Evolutionary conservation across 148 eudicot species (phyloP), one percentile per base, ranked within the genome.

Genomic region (Oxyria digyna): DNA sequence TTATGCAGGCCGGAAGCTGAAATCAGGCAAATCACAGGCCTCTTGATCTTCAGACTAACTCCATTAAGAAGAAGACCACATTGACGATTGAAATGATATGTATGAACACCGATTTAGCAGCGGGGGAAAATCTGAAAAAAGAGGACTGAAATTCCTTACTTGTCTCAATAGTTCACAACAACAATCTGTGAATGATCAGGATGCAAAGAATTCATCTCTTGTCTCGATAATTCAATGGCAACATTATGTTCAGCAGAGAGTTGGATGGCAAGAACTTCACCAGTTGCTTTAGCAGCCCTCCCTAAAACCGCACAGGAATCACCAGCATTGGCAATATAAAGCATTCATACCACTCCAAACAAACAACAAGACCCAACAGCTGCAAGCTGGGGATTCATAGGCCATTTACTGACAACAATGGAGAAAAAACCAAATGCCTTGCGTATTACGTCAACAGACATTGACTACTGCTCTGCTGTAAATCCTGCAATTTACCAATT

Each of bases 231-330:
- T 71, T 76, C 79, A 15, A 71, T 67, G 68, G 71, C 59, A 37
- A 67, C 79, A 57, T 76, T 76, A 43, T 76, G 79, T 26, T 76
- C 79, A 21, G 79, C 71, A 32, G 79, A 76, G 27, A 76, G 79
- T 67, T 76, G 79, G 59, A 71, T 62, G 4, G 79, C 71, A 27
- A 76, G 72, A 71, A 72, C 69, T 40, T 76, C 79, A 35, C 79
- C 79, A 8, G 79, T 76, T 42, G 79, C 72, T 69, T 72, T 76
- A 4, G 67, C 75, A 66, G 68, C 74, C 49, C 75, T 76, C n/a
- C 79, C 79, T 50, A 76, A 67, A 67, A 76, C 79, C 33, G 79
- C 79, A 21, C 79, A 75, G 20, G 79, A 76, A 59, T 76, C 79
- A 45, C 79, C 79, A 0, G 71, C 74, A 38, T 76, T 76, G n/a